Conservation (phyloP, 2,329 filamentous ascomycete genomes). For the Diaporthe destruens region DNA sequence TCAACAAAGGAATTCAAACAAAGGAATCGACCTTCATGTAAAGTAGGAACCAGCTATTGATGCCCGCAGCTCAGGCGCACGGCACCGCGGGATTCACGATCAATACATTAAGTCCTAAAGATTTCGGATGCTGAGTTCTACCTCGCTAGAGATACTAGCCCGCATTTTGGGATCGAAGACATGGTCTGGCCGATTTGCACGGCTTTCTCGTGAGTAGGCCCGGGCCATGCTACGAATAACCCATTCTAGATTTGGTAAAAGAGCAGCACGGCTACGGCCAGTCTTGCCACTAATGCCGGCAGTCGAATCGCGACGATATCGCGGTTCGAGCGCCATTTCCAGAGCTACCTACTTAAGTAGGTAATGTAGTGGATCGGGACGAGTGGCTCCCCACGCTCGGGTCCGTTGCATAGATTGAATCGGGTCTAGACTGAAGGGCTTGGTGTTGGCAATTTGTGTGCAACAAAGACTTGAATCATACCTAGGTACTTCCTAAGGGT, state of each 20-base stretch:
- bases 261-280: background rate
- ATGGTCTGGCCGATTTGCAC: background rate
- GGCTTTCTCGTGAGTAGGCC: slow-evolving; percentile 1
- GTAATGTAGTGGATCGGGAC: background rate
- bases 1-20: too few species aligned
- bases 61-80: background rate
- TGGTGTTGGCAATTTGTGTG: background rate
- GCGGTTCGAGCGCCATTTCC: background rate
- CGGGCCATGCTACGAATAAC: background rate
- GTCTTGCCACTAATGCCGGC: slow-evolving; percentile 13
- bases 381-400: background rate
- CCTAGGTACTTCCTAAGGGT: too few species aligned
- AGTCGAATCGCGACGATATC: background rate
- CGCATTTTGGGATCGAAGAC: background rate
- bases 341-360: background rate
- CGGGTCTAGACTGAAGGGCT: background rate
- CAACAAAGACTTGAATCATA: background rate
- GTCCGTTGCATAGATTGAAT: background rate
- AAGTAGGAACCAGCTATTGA: background rate
- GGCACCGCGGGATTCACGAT: background rate
- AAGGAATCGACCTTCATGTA: too few species aligned
- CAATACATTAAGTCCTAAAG: too few species aligned
- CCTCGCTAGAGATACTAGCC: background rate
- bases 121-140: background rate
- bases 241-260: background rate